A percentile compares a stretch with the other conserved stretches of the same genome.
These are phyloP conservation scores for Mallotus repandus DNA, from an alignment of 441 rosid genomes.

Conservation along the genomic window DNA sequence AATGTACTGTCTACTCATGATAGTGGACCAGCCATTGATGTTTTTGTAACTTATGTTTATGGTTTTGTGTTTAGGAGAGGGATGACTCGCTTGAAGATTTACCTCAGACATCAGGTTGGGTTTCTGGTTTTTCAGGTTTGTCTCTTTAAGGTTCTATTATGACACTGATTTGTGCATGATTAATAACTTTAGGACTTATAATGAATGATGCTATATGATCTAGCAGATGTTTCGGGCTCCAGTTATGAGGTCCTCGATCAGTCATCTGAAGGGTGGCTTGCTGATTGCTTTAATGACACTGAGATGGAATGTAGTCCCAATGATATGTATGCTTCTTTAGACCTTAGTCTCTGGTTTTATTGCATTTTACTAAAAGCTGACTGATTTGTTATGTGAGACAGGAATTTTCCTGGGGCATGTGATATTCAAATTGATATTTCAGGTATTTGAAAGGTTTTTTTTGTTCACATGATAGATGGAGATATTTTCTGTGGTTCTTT, in stretches of 20 bases:
- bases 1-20: background rate
- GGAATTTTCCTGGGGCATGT: slow-evolving; percentile 52
- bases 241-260: slow-evolving; percentile 57
- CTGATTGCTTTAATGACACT: slow-evolving; percentile 65
- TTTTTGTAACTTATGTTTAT: slow-evolving; percentile 19
- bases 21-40: slow-evolving; percentile 5
- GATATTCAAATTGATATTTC: slow-evolving; percentile 72
- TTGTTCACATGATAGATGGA: background rate
- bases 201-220: slow-evolving; percentile 18
- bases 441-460: slow-evolving; percentile 38
- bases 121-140: slow-evolving; percentile 64
- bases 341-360: slow-evolving; percentile 20
- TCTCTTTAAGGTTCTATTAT: slow-evolving; percentile 19
- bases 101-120: slow-evolving; percentile 50
- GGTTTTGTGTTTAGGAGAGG: slow-evolving; percentile 46
- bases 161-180: slow-evolving; percentile 14
- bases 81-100: slow-evolving; percentile 53
- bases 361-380: slow-evolving; percentile 25
- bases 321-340: slow-evolving; percentile 53
- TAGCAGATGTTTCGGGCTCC: slow-evolving; percentile 45
- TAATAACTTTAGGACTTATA: slow-evolving; percentile 12
- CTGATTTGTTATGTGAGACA: slow-evolving; percentile 32
- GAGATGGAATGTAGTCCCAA: slow-evolving; percentile 49
- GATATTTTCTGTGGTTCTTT: background rate
- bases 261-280: slow-evolving; percentile 69